These are phyloP conservation scores for Boeremia lycopersici DNA, from an alignment of 2,329 filamentous ascomycete genomes.

Conservation along the genomic window DNA sequence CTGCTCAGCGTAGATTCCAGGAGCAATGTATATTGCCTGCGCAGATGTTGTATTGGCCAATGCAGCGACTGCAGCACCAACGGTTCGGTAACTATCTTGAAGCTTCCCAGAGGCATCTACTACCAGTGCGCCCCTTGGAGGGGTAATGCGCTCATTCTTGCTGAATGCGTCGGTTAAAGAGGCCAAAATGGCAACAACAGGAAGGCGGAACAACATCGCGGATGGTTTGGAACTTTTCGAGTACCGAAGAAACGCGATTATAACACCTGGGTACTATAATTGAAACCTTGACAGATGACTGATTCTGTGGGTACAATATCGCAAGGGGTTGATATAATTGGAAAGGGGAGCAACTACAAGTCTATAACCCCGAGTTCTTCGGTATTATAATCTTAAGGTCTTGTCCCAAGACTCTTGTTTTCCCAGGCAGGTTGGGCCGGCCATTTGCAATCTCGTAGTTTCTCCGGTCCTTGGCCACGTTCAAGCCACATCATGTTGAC, in stretches of 20 bases:
- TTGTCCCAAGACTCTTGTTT: not conserved
- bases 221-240: too few relatives aligned
- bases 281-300: too few relatives aligned
- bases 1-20: constrained; percentile 64
- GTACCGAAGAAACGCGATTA: too few relatives aligned
- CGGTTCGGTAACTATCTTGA: constrained; percentile 20
- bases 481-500: not conserved
- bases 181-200: not conserved
- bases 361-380: not conserved
- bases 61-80: constrained; percentile 23
- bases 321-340: too few relatives aligned
- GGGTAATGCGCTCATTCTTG: constrained; percentile 20
- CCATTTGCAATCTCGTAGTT: constrained; percentile 2
- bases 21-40: constrained; percentile 61
- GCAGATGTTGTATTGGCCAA: constrained; percentile 18
- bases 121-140: constrained; percentile 21
- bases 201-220: constrained; percentile 2
- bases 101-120: constrained; percentile 25
- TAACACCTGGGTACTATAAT: too few relatives aligned
- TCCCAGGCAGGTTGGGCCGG: not conserved
- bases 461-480: constrained; percentile 2
- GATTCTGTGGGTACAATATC: too few relatives aligned
- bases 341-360: too few relatives aligned
- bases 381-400: not conserved
- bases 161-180: constrained; percentile 2